A percentile compares a stretch with the other conserved stretches of the same genome.
Evolutionary conservation across 2,329 filamentous ascomycete species (phyloP).

Genomic region (Daldinia sp.): DNA sequence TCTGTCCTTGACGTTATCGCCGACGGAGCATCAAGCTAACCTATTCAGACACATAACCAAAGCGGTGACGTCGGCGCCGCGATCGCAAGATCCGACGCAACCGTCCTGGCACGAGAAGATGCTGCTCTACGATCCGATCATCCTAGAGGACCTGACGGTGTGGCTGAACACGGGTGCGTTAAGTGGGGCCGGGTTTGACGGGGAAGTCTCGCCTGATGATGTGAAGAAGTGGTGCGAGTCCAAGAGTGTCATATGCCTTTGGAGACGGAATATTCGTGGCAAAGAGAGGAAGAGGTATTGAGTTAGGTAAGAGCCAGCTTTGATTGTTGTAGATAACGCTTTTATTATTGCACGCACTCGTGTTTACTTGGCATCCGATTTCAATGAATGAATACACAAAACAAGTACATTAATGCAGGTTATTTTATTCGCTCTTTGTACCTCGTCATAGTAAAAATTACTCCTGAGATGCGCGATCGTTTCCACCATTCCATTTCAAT

Average conservation of each 20-base stretch:
- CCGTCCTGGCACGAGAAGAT: slow-evolving; percentile 93
- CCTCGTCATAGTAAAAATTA: too few species aligned
- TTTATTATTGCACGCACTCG: too few species aligned
- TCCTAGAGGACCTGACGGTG: slow-evolving; percentile 81
- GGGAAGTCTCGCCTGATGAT: slow-evolving; percentile 68
- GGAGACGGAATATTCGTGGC: slow-evolving; percentile 65
- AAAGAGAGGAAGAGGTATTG: slow-evolving; percentile 61
- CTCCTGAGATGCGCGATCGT: too few species aligned
- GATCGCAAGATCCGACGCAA: slow-evolving; percentile 56
- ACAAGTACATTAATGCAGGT: too few species aligned
- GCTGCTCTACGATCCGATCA: slow-evolving; percentile 88
- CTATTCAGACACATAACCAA: slow-evolving; percentile 63
- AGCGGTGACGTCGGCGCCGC: slow-evolving; percentile 61
- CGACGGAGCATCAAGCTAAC: slow-evolving; percentile 53
- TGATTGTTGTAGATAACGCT: background rate
- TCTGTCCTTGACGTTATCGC: slow-evolving; percentile 55
- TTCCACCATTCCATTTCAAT: too few species aligned
- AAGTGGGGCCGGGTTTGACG: slow-evolving; percentile 68
- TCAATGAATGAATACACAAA: too few species aligned
- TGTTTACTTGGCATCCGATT: too few species aligned
- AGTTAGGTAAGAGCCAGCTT: background rate
- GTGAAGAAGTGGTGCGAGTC: slow-evolving; percentile 92
- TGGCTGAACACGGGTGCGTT: slow-evolving; percentile 83
- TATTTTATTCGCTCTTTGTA: too few species aligned
- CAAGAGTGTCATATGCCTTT: slow-evolving; percentile 84